These are phyloP conservation scores for Cystofilobasidium bisporidii DNA, from an alignment of 768 basidiomycete species.

Conservation along the genomic window DNA sequence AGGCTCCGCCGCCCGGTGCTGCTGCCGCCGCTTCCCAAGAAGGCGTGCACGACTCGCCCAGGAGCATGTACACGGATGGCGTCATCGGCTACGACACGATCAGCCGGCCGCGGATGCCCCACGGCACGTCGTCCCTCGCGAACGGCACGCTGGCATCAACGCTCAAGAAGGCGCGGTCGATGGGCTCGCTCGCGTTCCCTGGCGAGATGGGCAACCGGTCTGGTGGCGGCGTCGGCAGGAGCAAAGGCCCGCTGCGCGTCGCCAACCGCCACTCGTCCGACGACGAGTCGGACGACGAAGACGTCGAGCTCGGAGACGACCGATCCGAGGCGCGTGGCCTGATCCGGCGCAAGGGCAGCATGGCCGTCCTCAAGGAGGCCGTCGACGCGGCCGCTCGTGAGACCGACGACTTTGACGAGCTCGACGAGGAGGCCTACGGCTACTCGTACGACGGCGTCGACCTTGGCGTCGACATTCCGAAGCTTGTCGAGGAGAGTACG, in stretches of 20 bases:
- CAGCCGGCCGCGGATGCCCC: conserved; percentile 8
- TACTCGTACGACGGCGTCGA: not conserved
- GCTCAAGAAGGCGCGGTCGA: conserved; percentile 23
- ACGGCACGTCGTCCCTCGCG: not conserved
- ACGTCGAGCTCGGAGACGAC: not conserved
- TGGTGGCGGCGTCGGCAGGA: not conserved
- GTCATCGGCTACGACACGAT: not conserved
- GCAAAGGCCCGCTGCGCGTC: not conserved
- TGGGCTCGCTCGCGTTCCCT: conserved; percentile 12
- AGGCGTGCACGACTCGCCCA: not conserved
- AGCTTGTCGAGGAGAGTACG: not conserved
- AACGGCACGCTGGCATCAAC: not conserved
- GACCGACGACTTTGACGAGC: not conserved
- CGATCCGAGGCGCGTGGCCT: not conserved
- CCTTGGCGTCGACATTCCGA: not conserved
- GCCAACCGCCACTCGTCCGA: not conserved
- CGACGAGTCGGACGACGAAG: conserved; percentile 5
- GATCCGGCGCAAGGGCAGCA: conserved; percentile 15
- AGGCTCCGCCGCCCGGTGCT: not conserved
- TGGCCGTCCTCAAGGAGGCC: conserved; percentile 25
- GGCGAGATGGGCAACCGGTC: conserved; percentile 9
- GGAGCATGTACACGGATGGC: conserved; percentile 3
- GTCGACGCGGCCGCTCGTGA: conserved; percentile 23
- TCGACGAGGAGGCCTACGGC: conserved; percentile 4
- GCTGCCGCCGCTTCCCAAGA: not conserved